phyloP scores from a whole-genome alignment of 2,329 filamentous ascomycete genomes.

The Grosmannia serpens region DNA sequence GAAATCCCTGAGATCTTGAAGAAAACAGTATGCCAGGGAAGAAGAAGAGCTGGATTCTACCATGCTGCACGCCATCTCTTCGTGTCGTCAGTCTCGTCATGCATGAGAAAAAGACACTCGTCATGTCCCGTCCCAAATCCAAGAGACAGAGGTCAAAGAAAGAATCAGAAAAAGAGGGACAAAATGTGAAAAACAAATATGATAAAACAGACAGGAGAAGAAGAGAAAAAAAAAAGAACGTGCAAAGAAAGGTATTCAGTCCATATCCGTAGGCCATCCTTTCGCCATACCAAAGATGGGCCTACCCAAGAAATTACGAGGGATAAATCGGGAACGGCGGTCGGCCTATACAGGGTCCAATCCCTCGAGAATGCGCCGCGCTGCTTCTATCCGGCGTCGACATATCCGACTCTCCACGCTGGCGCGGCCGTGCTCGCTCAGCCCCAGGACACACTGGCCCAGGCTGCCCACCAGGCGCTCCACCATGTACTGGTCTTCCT shows the following conservation, averaged over 20 bases:
- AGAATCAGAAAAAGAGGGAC: background rate
- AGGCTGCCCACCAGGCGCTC: constrained; percentile 48
- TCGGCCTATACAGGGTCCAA: constrained; percentile 26
- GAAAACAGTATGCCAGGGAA: background rate
- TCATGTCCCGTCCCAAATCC: background rate
- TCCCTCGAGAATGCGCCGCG: constrained; percentile 62
- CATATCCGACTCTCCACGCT: constrained; percentile 51
- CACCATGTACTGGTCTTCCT: constrained; percentile 48
- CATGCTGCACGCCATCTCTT: background rate
- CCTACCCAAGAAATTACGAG: too few species aligned
- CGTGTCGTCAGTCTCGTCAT: background rate
- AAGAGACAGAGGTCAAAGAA: background rate
- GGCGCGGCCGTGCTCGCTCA: constrained; percentile 42
- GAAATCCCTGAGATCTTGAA: background rate
- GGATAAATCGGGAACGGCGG: too few species aligned
- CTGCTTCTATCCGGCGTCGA: constrained; percentile 62
- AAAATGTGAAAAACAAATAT: too few species aligned
- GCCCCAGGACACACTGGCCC: constrained; percentile 46
- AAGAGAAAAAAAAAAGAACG: background rate
- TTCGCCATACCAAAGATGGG: background rate
- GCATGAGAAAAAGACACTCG: background rate
- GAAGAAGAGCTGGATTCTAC: background rate
- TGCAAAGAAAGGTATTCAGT: too few species aligned
- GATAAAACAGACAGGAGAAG: background rate
- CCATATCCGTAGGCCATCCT: too few species aligned